Evolutionary conservation across 1,139 yeast species (phyloP).

Genomic region (Wickerhamomyces sp.): DNA sequence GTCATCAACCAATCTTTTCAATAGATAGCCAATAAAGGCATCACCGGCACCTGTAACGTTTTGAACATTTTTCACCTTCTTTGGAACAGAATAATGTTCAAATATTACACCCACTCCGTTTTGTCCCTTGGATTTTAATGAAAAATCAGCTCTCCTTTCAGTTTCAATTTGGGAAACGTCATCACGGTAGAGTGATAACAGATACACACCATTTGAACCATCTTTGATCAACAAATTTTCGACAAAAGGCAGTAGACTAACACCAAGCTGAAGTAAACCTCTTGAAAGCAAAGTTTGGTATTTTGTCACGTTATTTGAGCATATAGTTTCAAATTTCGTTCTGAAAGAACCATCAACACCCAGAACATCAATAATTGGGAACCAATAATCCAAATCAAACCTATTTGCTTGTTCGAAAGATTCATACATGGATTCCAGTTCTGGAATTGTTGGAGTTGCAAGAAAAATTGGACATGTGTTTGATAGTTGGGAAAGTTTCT

Average conservation of each 20-base stretch:
- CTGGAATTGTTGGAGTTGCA: conserved; percentile 54
- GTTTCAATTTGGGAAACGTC: conserved; percentile 8
- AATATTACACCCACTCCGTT: conserved; percentile 45
- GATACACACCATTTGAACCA: conserved; percentile 64
- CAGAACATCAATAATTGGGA: conserved; percentile 61
- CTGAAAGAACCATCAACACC: conserved; percentile 39
- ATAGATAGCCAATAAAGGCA: conserved; percentile 48
- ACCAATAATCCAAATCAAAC: conserved; percentile 70
- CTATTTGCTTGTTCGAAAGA: conserved; percentile 42
- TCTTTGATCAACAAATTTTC: conserved; percentile 65
- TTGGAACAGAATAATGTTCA: conserved; percentile 58
- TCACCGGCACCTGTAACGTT: conserved; percentile 77
- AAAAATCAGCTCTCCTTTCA: conserved; percentile 3
- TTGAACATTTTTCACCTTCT: conserved; percentile 30
- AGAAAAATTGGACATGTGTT: conserved; percentile 9
- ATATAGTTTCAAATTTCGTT: conserved; percentile 11
- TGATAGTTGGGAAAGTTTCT: conserved; percentile 12
- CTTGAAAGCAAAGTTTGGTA: conserved; percentile 26
- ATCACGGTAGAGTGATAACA: conserved; percentile 22
- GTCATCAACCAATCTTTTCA: conserved; percentile 5
- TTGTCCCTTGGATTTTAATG: conserved; percentile 10
- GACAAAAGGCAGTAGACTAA: conserved; percentile 65
- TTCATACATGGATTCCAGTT: conserved; percentile 49
- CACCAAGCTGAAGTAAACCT: conserved; percentile 66
- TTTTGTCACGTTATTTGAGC: conserved; percentile 18